Base-by-base conservation (phyloP, 257 asterid species). In the Penstemon davidsonii region DNA sequence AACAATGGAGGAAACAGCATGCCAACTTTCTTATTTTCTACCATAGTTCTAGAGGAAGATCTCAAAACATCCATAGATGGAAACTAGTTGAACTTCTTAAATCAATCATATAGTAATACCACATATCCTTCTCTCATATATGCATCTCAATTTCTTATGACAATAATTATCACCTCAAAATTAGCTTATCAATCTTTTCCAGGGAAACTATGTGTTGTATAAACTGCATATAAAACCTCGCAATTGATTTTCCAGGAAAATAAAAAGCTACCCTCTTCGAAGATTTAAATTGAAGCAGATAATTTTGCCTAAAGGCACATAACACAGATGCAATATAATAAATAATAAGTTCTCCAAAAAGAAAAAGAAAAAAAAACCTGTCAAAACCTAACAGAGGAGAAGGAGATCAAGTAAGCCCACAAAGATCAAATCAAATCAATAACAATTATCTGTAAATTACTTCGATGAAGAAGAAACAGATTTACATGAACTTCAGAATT, bases 401-500 rank as follows among this genome's bases (percentile, higher is more conserved):
- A 66, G 63, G 69, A 66, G 66, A 78, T 61, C 66, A 62, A 76
- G 76, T 8, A 57, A 66, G 55, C 78, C 81, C 75, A 73, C 64
- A 78, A 68, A 73, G 71, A 68, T 52, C 64, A 73, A 75, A 71
- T 56, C 81, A 78, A 67, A 78, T 56, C 81, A 78, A 67, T 76
- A 77, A 44, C 58, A 52, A 46, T n/a, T 55, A 76, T 73, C 81
- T 50, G 75, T 71, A 65, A 79, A 55, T 55, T 69, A 45, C 19
- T 18, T 36, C 42, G 53, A 55, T 15, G 10, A 7, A 67, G 62
- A 73, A 70, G 60, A 66, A 69, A 82, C 47, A 64, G 45, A 70
- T 8, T 11, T 10, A 50, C 51, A 53, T 46, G 37, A 65, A 52
- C 47, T 60, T 68, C 37, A 70, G 79, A 70, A 58, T 64, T 64